A percentile compares a stretch with the other conserved stretches of the same genome.
These are phyloP conservation scores for Ustilago loliicola DNA, from an alignment of 1,284 basidiomycete species.

Conservation along the genomic window DNA sequence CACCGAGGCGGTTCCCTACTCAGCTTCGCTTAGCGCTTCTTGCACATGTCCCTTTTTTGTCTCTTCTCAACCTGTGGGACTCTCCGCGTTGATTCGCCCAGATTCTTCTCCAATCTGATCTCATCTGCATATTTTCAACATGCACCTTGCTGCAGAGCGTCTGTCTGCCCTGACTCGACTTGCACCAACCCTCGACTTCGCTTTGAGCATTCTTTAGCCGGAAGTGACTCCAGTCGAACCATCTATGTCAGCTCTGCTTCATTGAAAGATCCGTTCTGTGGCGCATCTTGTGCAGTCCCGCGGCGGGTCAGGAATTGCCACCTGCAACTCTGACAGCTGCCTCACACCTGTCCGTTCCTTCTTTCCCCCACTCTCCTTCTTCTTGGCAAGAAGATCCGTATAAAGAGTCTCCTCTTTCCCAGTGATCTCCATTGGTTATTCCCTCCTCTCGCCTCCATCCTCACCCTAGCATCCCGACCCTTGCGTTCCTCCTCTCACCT, in stretches of 20 bases:
- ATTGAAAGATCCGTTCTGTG: background rate
- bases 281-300: background rate
- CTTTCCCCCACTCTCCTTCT: background rate
- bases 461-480: background rate
- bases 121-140: background rate
- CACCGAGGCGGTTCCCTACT: background rate
- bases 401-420: background rate
- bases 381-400: constrained; percentile 6
- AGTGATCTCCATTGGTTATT: background rate
- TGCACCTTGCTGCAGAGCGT: constrained; percentile 6
- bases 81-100: constrained; percentile 10
- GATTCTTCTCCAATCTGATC: constrained; percentile 3
- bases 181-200: constrained; percentile 28
- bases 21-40: constrained; percentile 16
- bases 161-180: constrained; percentile 30
- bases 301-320: background rate
- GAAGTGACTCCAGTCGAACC: background rate
- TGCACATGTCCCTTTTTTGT: background rate
- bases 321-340: constrained; percentile 19
- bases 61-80: background rate
- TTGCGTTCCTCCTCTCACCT: background rate
- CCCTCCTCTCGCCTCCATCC: background rate
- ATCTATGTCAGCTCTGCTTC: background rate
- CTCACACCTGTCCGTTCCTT: background rate
- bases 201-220: background rate